Evolutionary conservation across 2,329 filamentous ascomycete genomes (phyloP).

Genomic region (Cadophora malorum): DNA sequence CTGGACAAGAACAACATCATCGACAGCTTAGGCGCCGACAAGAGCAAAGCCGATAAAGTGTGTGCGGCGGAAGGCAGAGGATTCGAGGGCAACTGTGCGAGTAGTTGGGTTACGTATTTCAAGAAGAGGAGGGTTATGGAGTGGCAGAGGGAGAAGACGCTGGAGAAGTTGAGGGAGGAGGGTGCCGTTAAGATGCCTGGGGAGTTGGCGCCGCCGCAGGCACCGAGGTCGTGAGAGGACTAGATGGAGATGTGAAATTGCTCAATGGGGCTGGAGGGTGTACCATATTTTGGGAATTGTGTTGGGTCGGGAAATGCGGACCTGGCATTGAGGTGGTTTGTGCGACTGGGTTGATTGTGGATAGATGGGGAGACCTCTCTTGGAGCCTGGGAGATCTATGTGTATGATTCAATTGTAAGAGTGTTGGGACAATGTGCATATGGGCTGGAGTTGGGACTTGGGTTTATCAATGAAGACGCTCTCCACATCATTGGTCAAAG

Average conservation of each 20-base stretch:
- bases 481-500: neutral
- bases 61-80: slow-evolving; percentile 66
- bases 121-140: slow-evolving; percentile 96
- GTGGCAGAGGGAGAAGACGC: slow-evolving; percentile 79
- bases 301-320: neutral
- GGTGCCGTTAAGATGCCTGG: slow-evolving; percentile 67
- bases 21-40: slow-evolving; percentile 67
- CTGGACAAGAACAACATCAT: slow-evolving; percentile 83
- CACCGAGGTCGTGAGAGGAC: slow-evolving; percentile 24
- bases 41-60: slow-evolving; percentile 58
- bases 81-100: slow-evolving; percentile 87
- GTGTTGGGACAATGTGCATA: slow-evolving; percentile 11
- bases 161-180: slow-evolving; percentile 76
- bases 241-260: neutral
- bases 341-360: neutral
- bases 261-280: neutral
- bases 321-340: neutral
- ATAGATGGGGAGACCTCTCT: neutral
- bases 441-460: slow-evolving; percentile 28
- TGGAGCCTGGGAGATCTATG: too few species aligned
- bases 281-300: neutral
- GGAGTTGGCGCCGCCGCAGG: slow-evolving; percentile 33
- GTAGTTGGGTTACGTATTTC: slow-evolving; percentile 97
- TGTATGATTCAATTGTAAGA: neutral
- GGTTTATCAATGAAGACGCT: slow-evolving; percentile 8